Evolutionary conservation across 2,329 filamentous ascomycete species (phyloP).

Genomic region (Nemania sp.): DNA sequence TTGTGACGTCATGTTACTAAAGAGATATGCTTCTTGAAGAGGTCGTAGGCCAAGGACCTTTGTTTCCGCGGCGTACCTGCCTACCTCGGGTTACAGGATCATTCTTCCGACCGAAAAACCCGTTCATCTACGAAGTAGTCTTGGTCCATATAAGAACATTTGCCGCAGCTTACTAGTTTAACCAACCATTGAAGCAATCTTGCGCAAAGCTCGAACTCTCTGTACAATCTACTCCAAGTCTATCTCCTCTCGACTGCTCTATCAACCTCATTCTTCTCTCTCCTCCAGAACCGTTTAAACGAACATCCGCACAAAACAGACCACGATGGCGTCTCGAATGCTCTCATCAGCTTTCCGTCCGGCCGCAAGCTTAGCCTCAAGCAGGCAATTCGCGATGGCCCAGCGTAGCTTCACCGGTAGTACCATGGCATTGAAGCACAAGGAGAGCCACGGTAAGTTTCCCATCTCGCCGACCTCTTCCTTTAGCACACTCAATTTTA

Average conservation of each 20-base stretch:
- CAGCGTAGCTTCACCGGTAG: conserved; percentile 33
- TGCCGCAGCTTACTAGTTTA: not conserved
- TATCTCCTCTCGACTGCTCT: not conserved
- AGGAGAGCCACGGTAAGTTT: conserved; percentile 34
- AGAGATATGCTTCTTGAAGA: no score
- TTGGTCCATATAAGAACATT: no score
- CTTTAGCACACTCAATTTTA: no score
- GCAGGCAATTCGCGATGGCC: conserved; percentile 31
- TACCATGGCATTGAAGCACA: conserved; percentile 31
- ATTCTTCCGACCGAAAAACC: no score
- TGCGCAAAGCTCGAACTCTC: not conserved
- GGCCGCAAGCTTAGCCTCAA: conserved; percentile 30
- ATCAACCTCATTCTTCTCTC: not conserved
- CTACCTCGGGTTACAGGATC: no score
- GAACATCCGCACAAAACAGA: conserved; percentile 2
- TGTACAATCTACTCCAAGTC: not conserved
- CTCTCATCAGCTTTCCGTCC: conserved; percentile 30
- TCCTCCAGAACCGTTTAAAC: not conserved
- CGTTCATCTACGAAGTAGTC: no score
- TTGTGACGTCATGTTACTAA: conserved; percentile 27
- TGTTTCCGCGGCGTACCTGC: no score
- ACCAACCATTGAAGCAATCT: conserved; percentile 1
- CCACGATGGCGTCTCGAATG: conserved; percentile 40
- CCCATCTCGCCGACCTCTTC: not conserved
- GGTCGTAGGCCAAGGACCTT: not conserved